Evolutionary conservation across 2,329 filamentous ascomycete genomes (phyloP), one percentile per base, ranked within the genome.

Genomic region (Aspergillus caelatus): DNA sequence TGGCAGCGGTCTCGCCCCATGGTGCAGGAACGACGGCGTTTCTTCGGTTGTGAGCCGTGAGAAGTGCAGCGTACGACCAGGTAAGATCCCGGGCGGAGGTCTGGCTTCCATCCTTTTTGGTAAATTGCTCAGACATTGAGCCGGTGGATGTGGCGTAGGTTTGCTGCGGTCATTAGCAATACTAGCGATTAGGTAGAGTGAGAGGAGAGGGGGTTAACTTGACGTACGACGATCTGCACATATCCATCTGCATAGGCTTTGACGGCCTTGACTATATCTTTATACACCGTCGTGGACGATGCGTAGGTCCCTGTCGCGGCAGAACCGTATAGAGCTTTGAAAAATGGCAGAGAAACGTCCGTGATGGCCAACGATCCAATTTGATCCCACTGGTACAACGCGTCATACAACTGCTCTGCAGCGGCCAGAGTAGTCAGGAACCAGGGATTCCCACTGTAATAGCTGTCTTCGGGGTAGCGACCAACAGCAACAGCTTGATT

Each of bases 381-480:
- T 41, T 81, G 77, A 65, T 89, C 83, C 90, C 91, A 94, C 57
- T 90, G 87, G 67, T 89, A 89, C 1, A 93, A 72, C 1, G 92
- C 89, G 70, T 91, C 89, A 74, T 93, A 94, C 3, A 96, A 84
- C 73, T 91, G 89, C 77, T 95, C 92, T 3, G 91, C 92, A 0
- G 91, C 91, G 1, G 91, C 91, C 34, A 93, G 82, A 1, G 90
- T 94, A 70, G 85, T 85, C 14, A 94, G 83, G 70, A 93, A 85
- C 92, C 92, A 95, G 1, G 92, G 92, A 75, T 95, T 93, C 1
- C 91, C 91, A 64, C 87, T 87, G 76, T 89, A 90, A 78, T 94
- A 95, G 4, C 82, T 78, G 69, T 96, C 91, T 75, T 92, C 89
- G 0, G 87, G 78, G 73, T 92, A 92, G 60, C 90, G 83, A 50